These are phyloP conservation scores for Leishmania martiniquensis DNA, from an alignment of 208 protist species.

Conservation along the genomic window DNA sequence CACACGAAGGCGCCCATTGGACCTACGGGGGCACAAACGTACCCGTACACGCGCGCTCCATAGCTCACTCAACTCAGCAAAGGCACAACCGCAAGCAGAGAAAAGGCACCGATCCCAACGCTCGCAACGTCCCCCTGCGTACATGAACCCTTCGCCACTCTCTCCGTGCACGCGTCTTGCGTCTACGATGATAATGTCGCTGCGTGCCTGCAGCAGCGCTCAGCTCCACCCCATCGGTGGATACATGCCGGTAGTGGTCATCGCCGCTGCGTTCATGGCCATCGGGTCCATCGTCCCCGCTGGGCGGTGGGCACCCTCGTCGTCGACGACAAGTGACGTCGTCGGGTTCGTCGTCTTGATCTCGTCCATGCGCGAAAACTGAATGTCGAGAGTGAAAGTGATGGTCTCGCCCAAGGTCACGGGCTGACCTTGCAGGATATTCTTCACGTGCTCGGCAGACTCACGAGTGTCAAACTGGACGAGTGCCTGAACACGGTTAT, in stretches of 20 bases:
- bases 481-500: constrained; percentile 91
- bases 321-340: constrained; percentile 81
- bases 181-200: background rate
- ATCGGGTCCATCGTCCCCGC: constrained; percentile 22
- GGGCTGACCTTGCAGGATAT: constrained; percentile 90
- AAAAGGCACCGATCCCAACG: background rate
- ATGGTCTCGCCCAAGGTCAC: constrained; percentile 88
- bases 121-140: background rate
- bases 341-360: constrained; percentile 87
- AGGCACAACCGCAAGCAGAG: background rate
- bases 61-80: background rate
- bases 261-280: constrained; percentile 25
- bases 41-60: background rate
- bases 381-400: constrained; percentile 93
- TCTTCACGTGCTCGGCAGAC: constrained; percentile 88
- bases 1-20: background rate
- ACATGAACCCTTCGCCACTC: background rate
- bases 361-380: constrained; percentile 92
- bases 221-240: constrained; percentile 36
- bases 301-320: constrained; percentile 70
- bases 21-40: background rate
- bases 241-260: constrained; percentile 24
- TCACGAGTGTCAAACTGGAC: constrained; percentile 88
- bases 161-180: background rate
- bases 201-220: background rate